Evolutionary conservation across 768 basidiomycete genomes (phyloP), one percentile per base, ranked within the genome.

Genomic region (Boletus tomentosulus): DNA sequence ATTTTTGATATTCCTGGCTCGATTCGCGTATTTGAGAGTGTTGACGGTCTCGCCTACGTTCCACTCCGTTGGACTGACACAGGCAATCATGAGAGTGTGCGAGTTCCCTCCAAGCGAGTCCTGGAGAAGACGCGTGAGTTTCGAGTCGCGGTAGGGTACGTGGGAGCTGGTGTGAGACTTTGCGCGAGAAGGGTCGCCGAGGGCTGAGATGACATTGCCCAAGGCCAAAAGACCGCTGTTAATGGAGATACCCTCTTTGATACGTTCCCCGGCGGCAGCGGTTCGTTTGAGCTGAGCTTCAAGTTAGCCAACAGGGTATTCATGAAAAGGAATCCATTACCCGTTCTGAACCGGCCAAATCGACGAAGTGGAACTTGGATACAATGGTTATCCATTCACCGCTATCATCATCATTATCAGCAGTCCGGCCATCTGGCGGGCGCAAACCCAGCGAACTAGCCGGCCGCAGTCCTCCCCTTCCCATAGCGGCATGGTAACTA

Each of bases 231-330:
- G 83, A 56, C 97, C 97, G 57, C 91, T 89, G 75, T 99, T 99
- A 75, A 98, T 98, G 28, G 92, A 93, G 50, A 97, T 97, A n/a
- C 96, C 96, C 73, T 98, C 97, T 70, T 93, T 98, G 71, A 96
- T 92, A 52, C 96, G 88, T 58, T 98, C 96, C 5, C 97, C 97
- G 9, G 86, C 87, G 5, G 96, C 97, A 1, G 94, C 91, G 9
- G 97, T 99, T 41, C 97, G 86, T 72, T 99, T 99, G 45, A 99
- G 78, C 89, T 93, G 62, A 39, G 60, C 61, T 58, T 52, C 27
- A 55, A 51, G 49, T 65, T 55, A 66, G 64, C 56, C 51, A 25
- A 50, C 39, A 50, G 45, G 30, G 24, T 49, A 19, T 38, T 45
- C 48, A n/a, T 7, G 30, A 56, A 55, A 41, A 57, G 10, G 12